A percentile compares a stretch with the other conserved stretches of the same genome.
Conservation (phyloP, 352 stramenopile genomes). For the Thalassiosira exigua region DNA sequence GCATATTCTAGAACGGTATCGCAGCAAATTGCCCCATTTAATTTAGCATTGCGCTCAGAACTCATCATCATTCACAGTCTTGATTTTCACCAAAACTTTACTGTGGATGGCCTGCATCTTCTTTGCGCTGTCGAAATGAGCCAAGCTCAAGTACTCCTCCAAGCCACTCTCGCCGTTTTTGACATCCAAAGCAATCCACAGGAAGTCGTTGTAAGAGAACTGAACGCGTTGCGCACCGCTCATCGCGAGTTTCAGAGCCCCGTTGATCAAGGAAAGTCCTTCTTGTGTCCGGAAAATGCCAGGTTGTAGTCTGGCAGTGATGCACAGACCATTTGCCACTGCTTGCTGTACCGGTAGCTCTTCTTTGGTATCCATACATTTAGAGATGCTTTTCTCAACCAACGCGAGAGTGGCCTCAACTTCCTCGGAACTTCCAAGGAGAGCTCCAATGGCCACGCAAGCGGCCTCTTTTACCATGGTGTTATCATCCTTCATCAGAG, state of each 20-base stretch:
- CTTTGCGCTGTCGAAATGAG: slow-evolving; percentile 82
- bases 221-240: slow-evolving; percentile 78
- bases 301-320: slow-evolving; percentile 60
- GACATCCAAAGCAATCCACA: slow-evolving; percentile 82
- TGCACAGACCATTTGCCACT: slow-evolving; percentile 68
- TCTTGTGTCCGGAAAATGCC: slow-evolving; percentile 69
- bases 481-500: slow-evolving; percentile 79
- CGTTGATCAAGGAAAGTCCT: slow-evolving; percentile 66
- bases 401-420: slow-evolving; percentile 49
- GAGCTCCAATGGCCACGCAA: slow-evolving; percentile 72
- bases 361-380: slow-evolving; percentile 76
- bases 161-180: slow-evolving; percentile 72
- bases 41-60: slow-evolving; percentile 10
- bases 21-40: no score
- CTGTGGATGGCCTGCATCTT: slow-evolving; percentile 77
- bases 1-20: no score
- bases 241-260: slow-evolving; percentile 78
- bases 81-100: slow-evolving; percentile 83
- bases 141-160: slow-evolving; percentile 69
- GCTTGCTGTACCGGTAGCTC: slow-evolving; percentile 72
- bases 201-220: slow-evolving; percentile 84
- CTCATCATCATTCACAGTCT: slow-evolving; percentile 52
- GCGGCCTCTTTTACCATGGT: slow-evolving; percentile 68
- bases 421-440: slow-evolving; percentile 70
- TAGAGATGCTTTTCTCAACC: slow-evolving; percentile 70